Conservation (phyloP, 2,329 filamentous ascomycete species). For the Aureobasidium leucospermi region DNA sequence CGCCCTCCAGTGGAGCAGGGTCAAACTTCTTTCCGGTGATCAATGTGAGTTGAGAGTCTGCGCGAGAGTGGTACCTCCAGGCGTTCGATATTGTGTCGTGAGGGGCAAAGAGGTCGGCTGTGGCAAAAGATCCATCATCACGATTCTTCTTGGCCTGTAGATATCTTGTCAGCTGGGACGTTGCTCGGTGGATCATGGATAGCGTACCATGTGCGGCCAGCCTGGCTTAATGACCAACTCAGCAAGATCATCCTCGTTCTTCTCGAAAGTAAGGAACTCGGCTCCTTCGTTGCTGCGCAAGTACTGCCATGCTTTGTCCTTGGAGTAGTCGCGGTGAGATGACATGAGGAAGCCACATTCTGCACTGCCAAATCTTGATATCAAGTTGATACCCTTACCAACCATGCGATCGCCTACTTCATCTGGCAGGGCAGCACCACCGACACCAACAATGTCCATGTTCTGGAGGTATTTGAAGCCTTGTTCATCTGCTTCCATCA, state of each 20-base stretch:
- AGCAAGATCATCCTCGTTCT: constrained; percentile 35
- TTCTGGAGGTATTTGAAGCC: constrained; percentile 38
- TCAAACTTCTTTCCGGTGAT: constrained; percentile 64
- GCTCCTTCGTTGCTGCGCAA: constrained; percentile 39
- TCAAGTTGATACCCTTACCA: constrained; percentile 44
- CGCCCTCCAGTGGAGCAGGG: constrained; percentile 53
- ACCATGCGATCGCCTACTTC: constrained; percentile 50
- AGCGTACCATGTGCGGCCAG: constrained; percentile 48
- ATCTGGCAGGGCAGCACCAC: constrained; percentile 51
- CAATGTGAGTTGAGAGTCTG: constrained; percentile 55
- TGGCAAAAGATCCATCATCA: constrained; percentile 54
- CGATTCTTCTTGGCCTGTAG: constrained; percentile 47
- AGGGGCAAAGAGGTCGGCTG: constrained; percentile 54
- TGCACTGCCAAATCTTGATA: constrained; percentile 58
- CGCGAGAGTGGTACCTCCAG: constrained; percentile 56
- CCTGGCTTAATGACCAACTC: constrained; percentile 49
- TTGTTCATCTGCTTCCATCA: constrained; percentile 38
- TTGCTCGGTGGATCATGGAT: background rate
- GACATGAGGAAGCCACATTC: constrained; percentile 61
- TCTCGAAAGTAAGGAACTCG: constrained; percentile 39
- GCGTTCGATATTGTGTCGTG: constrained; percentile 46
- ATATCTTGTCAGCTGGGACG: background rate
- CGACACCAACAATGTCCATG: constrained; percentile 58
- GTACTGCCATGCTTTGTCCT: constrained; percentile 55
- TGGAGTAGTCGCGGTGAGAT: constrained; percentile 49